A percentile compares a stretch with the other conserved stretches of the same genome.
Conservation (phyloP, 148 eudicot genomes). For the Fallopia convolvulus region DNA sequence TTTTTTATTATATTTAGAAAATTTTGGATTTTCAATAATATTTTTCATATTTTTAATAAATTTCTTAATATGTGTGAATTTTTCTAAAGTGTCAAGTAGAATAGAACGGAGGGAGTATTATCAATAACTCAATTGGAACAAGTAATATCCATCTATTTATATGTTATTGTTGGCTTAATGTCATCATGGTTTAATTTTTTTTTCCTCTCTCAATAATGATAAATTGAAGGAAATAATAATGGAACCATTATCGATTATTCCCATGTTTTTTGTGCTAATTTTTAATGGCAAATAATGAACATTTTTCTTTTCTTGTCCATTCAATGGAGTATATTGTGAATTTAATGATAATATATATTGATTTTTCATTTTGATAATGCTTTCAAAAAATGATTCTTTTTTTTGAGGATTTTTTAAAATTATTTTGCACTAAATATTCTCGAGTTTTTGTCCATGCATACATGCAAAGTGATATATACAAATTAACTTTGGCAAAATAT, state of each 20-base stretch:
- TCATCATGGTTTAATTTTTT: not conserved
- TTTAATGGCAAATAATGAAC: not conserved
- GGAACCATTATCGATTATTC: not conserved
- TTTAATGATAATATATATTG: not conserved
- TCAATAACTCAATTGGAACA: not conserved
- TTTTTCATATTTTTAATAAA: too few relatives aligned
- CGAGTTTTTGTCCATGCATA: not conserved
- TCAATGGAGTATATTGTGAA: conserved; percentile 1
- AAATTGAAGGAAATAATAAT: not conserved
- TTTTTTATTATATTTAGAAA: too few relatives aligned
- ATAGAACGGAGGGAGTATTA: too few relatives aligned
- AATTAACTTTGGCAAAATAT: not conserved
- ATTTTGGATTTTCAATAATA: too few relatives aligned
- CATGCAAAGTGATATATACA: not conserved
- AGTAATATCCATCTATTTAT: not conserved
- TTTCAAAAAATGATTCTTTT: too few relatives aligned
- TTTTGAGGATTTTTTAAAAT: not conserved
- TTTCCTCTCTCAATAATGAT: not conserved
- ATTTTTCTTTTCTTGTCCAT: not conserved
- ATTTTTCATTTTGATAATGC: not conserved
- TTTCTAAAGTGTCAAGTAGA: too few relatives aligned
- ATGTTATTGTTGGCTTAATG: not conserved
- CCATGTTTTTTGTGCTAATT: not conserved
- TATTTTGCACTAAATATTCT: not conserved
- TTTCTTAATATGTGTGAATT: too few relatives aligned